Evolutionary conservation across 2,329 filamentous ascomycete genomes (phyloP).

Genomic region (Aspergillus spinulosporus): DNA sequence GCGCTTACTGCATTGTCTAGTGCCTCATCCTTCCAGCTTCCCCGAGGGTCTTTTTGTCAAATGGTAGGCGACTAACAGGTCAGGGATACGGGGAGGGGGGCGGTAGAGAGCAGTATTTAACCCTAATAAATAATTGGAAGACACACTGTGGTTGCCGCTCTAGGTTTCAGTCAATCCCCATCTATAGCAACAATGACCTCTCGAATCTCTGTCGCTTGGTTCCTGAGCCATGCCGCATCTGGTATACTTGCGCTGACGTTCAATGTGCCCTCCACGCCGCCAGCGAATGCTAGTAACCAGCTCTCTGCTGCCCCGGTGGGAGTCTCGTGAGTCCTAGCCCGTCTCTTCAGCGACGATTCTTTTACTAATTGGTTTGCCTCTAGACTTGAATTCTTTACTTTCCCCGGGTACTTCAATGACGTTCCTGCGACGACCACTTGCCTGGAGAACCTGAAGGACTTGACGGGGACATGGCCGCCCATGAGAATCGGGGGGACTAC

Average conservation of each 20-base stretch:
- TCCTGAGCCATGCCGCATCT: background rate
- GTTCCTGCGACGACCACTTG: conserved; percentile 54
- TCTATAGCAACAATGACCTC: background rate
- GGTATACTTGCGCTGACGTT: conserved; percentile 29
- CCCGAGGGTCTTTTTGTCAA: background rate
- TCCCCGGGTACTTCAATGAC: conserved; percentile 56
- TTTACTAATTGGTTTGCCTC: conserved; percentile 23
- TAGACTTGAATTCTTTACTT: conserved; percentile 59
- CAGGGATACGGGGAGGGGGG: no score
- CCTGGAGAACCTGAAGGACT: conserved; percentile 52
- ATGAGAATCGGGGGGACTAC: conserved; percentile 61
- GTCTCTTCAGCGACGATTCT: background rate
- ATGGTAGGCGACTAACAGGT: background rate
- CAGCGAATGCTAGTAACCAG: conserved; percentile 31
- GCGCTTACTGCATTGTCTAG: background rate
- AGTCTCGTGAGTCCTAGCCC: conserved; percentile 42
- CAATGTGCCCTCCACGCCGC: conserved; percentile 37
- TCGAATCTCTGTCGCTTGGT: background rate
- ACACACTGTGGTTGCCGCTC: no score
- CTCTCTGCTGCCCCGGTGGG: conserved; percentile 48
- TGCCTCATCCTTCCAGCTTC: background rate
- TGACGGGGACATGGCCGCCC: conserved; percentile 55
- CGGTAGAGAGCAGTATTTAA: background rate
- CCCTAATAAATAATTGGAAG: background rate
- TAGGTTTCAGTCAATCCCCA: no score